phyloP scores from a whole-genome alignment of 805 yeast species.

The Pichia exigua region DNA sequence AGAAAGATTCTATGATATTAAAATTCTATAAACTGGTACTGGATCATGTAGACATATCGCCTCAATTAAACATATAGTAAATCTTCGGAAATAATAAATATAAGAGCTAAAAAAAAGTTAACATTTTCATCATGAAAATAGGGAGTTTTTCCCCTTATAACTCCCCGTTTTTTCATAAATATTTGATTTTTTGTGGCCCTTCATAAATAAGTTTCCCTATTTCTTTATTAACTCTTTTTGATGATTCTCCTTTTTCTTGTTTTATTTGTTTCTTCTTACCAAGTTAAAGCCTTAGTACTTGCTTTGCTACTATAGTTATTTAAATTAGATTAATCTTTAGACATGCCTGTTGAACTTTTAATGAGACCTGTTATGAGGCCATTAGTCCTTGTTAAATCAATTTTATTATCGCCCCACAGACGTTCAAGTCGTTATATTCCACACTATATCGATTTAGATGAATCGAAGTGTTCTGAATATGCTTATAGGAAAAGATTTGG shows the following conservation, averaged over 20 bases:
- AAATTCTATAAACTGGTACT: too few species aligned
- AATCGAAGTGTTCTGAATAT: constrained; percentile 31
- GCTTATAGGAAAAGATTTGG: constrained; percentile 51
- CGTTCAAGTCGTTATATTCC: constrained; percentile 51
- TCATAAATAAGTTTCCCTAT: background rate
- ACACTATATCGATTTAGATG: constrained; percentile 38
- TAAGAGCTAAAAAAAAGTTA: too few species aligned
- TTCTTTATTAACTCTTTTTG: background rate
- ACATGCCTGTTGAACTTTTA: constrained; percentile 53
- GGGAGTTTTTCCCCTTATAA: too few species aligned
- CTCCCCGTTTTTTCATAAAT: too few species aligned
- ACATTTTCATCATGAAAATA: too few species aligned
- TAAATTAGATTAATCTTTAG: background rate
- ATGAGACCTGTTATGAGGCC: constrained; percentile 57
- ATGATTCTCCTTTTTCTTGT: background rate
- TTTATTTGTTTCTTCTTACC: background rate
- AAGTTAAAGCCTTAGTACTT: background rate
- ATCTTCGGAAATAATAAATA: too few species aligned
- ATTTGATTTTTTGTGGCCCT: background rate
- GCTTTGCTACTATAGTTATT: background rate
- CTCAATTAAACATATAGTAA: too few species aligned
- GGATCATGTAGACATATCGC: too few species aligned
- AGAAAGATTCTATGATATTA: too few species aligned
- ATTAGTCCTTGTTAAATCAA: constrained; percentile 45
- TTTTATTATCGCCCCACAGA: constrained; percentile 48